Evolutionary conservation across 495 filamentous ascomycete species (phyloP).

Genomic region (Immersiella caudata): DNA sequence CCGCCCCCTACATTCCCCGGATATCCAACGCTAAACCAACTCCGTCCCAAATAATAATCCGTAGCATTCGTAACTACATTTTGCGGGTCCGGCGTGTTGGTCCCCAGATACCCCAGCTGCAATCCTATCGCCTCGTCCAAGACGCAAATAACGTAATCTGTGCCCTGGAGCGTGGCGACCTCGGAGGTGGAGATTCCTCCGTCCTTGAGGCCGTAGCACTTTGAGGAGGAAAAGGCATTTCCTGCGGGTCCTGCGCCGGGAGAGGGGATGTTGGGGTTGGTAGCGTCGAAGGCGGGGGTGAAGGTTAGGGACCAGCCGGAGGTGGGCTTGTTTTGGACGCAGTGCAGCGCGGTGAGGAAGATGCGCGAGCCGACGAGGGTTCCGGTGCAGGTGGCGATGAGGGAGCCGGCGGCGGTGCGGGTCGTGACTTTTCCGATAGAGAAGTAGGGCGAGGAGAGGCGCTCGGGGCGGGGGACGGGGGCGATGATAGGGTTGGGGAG

Average conservation of each 20-base stretch:
- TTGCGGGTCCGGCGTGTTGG: not conserved
- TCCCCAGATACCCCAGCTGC: not conserved
- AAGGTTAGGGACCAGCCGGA: not conserved
- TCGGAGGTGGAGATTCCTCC: not conserved
- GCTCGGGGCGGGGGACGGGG: too few relatives aligned
- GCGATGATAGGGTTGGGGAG: too few relatives aligned
- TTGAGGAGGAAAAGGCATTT: not conserved
- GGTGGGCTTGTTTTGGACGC: not conserved
- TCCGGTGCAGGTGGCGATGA: not conserved
- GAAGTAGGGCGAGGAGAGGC: too few relatives aligned
- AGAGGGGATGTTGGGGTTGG: not conserved
- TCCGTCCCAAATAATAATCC: not conserved
- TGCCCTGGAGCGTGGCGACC: not conserved
- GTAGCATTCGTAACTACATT: not conserved
- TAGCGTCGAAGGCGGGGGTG: not conserved
- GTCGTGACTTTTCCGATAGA: too few relatives aligned
- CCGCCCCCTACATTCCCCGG: not conserved
- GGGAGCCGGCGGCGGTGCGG: too few relatives aligned
- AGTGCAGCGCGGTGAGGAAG: not conserved
- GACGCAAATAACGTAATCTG: not conserved
- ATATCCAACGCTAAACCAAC: not conserved
- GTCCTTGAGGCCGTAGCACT: not conserved
- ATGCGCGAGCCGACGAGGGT: not conserved
- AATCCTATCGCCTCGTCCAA: not conserved
- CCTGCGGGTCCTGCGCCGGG: not conserved